Evolutionary conservation across 1,284 basidiomycete genomes (phyloP).

Genomic region (Takashimella koratensis): DNA sequence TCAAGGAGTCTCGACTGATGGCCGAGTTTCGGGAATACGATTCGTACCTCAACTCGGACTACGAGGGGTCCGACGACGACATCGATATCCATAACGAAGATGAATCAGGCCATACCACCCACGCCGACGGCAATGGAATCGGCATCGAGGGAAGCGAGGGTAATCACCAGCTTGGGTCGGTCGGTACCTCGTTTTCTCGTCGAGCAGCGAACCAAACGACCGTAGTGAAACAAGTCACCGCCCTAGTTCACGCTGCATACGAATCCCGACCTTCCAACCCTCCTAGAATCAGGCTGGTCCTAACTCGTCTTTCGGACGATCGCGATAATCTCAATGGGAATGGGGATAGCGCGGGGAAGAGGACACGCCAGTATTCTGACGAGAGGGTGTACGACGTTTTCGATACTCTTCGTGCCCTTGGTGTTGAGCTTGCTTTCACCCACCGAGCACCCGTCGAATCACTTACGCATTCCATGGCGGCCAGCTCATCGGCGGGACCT

Average conservation of each 20-base stretch:
- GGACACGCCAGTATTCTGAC: slow-evolving; percentile 46
- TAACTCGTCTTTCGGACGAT: slow-evolving; percentile 62
- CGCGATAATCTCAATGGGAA: slow-evolving; percentile 23
- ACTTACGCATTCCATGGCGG: neutral
- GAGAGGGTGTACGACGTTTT: slow-evolving; percentile 63
- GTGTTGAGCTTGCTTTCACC: slow-evolving; percentile 55
- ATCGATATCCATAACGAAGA: too few species aligned
- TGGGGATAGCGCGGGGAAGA: slow-evolving; percentile 35
- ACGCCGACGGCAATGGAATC: neutral
- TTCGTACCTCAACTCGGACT: slow-evolving; percentile 60
- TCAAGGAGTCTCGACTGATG: slow-evolving; percentile 67
- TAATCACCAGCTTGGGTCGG: neutral
- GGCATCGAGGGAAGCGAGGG: neutral
- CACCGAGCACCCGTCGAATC: neutral
- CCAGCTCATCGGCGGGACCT: neutral
- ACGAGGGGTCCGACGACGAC: slow-evolving; percentile 26
- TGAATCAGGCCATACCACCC: too few species aligned
- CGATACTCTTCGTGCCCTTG: slow-evolving; percentile 57
- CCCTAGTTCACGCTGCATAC: slow-evolving; percentile 60
- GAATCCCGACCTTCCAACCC: slow-evolving; percentile 40
- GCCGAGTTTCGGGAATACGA: slow-evolving; percentile 78
- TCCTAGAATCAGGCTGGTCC: slow-evolving; percentile 57
- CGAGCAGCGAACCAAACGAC: neutral
- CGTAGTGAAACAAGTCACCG: slow-evolving; percentile 19
- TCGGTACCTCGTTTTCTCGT: neutral